Percentiles rank a stretch among this genome's conserved stretches.
Evolutionary conservation across 2,329 filamentous ascomycete genomes (phyloP).

Genomic region (Trichoderma sp.): DNA sequence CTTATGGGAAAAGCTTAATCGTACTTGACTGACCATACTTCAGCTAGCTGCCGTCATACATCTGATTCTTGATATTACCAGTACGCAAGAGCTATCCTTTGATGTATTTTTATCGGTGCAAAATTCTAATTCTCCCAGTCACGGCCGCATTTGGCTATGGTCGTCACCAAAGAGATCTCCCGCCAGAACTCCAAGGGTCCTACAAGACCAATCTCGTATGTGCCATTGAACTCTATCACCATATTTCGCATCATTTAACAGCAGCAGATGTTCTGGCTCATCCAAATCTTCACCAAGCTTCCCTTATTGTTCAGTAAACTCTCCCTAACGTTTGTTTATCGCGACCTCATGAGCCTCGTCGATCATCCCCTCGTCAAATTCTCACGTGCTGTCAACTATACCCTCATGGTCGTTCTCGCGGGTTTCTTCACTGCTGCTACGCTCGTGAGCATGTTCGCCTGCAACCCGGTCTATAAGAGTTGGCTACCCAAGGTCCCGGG

Average conservation of each 20-base stretch:
- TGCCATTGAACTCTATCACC: neutral
- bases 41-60: neutral
- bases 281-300: conserved; percentile 2
- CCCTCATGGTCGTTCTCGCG: neutral
- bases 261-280: neutral
- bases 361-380: neutral
- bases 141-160: conserved; percentile 2
- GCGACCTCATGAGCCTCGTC: neutral
- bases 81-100: neutral
- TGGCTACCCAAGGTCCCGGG: neutral
- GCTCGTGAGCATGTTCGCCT: conserved; percentile 2
- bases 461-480: neutral
- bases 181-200: neutral
- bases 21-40: neutral
- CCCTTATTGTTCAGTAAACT: neutral
- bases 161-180: neutral
- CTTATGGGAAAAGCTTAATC: neutral
- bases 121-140: neutral
- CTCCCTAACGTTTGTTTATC: neutral
- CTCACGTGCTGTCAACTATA: neutral
- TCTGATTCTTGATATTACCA: neutral
- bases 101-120: no score
- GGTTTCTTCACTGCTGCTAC: neutral
- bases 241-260: neutral
- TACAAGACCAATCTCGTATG: neutral